Conservation (phyloP, 495 filamentous ascomycete species). For the Recurvomyces mirabilis region DNA sequence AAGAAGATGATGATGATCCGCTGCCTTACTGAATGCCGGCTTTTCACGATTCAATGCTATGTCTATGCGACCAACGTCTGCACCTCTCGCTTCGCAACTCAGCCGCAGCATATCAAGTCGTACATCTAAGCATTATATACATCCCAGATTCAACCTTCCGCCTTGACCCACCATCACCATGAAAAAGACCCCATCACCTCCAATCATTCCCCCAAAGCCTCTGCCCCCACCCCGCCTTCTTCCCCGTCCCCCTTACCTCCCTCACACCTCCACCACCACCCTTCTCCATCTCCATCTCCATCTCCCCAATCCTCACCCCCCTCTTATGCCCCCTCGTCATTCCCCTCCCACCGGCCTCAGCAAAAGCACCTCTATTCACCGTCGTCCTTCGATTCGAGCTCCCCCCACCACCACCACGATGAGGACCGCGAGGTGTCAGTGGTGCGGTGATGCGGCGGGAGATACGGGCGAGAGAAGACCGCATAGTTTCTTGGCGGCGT, state of each 20-base stretch:
- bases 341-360: slow-evolving; percentile 1
- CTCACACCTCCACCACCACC: not conserved
- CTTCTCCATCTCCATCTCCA: slow-evolving; percentile 7
- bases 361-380: not conserved
- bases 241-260: not conserved
- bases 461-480: slow-evolving; percentile 35
- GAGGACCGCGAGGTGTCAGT: not conserved
- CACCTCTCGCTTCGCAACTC: no score
- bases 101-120: no score
- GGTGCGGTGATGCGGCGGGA: slow-evolving; percentile 31
- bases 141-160: no score
- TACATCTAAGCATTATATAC: no score
- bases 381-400: not conserved
- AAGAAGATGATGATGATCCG: no score
- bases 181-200: no score
- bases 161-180: no score
- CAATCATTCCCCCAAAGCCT: slow-evolving; percentile 13
- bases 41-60: no score
- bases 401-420: not conserved
- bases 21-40: no score
- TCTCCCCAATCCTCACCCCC: not conserved
- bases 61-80: no score
- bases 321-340: not conserved
- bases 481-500: slow-evolving; percentile 42
- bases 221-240: not conserved